A percentile compares a stretch with the other conserved stretches of the same genome.
These are phyloP conservation scores for Termitomyces sp. DNA, from an alignment of 768 basidiomycete species.

Conservation along the genomic window DNA sequence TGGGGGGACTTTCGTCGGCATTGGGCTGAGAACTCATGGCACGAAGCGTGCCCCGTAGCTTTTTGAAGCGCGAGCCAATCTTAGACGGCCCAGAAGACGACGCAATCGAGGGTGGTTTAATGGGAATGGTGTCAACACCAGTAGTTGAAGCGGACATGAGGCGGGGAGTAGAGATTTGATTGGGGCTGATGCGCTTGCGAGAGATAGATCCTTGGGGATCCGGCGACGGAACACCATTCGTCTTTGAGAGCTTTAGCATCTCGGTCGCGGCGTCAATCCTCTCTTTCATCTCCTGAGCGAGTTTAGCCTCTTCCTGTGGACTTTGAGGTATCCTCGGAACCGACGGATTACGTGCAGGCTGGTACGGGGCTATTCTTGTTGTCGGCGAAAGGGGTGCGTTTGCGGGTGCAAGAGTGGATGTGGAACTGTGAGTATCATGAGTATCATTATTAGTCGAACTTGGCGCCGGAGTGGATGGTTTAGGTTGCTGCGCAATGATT, in stretches of 20 bases:
- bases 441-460: conserved; percentile 13
- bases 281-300: conserved; percentile 64
- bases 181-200: conserved; percentile 57
- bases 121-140: conserved; percentile 57
- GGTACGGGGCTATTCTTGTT: conserved; percentile 28
- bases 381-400: conserved; percentile 17
- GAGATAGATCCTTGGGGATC: conserved; percentile 34
- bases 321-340: conserved; percentile 38
- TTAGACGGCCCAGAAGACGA: conserved; percentile 48
- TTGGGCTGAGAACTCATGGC: conserved; percentile 39
- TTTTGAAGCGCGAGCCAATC: conserved; percentile 72
- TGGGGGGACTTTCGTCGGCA: conserved; percentile 49
- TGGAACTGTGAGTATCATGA: conserved; percentile 21
- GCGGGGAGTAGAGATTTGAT: conserved; percentile 63
- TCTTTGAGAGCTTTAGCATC: conserved; percentile 45
- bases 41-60: conserved; percentile 65
- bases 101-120: conserved; percentile 44
- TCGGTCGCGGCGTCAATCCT: conserved; percentile 65
- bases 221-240: conserved; percentile 34
- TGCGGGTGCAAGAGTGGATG: conserved; percentile 12
- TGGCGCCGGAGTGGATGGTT: background rate
- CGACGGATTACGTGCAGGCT: conserved; percentile 38
- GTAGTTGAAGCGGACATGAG: conserved; percentile 66
- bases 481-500: background rate
- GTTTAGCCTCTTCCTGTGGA: conserved; percentile 48